These are phyloP conservation scores for Solanum sejunctum DNA, from an alignment of 257 asterid genomes.

Conservation along the genomic window DNA sequence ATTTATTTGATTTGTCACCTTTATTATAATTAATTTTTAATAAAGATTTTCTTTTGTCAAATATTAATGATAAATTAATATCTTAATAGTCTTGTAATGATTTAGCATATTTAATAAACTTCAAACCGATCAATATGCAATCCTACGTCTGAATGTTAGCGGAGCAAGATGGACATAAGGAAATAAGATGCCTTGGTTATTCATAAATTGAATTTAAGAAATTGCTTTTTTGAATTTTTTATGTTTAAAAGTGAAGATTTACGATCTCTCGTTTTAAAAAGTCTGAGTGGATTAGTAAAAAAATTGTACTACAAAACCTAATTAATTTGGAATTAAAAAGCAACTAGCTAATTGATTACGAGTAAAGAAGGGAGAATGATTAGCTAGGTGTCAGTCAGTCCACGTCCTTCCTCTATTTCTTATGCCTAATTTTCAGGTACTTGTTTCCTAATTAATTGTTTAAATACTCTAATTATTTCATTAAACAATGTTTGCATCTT, in stretches of 20 bases:
- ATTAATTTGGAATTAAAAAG: background rate
- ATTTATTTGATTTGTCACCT: too few relatives aligned
- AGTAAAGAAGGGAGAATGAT: background rate
- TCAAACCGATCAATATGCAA: too few relatives aligned
- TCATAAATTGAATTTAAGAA: too few relatives aligned
- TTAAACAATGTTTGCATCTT: background rate
- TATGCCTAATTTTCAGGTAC: background rate
- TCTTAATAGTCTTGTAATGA: too few relatives aligned
- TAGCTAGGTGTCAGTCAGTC: background rate
- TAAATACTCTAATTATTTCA: background rate
- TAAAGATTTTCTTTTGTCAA: too few relatives aligned
- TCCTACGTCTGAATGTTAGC: background rate
- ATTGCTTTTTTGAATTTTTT: too few relatives aligned
- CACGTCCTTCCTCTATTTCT: background rate
- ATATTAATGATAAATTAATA: too few relatives aligned
- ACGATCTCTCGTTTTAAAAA: too few relatives aligned
- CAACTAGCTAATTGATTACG: background rate
- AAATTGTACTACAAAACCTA: background rate
- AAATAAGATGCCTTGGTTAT: background rate
- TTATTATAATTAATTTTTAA: too few relatives aligned
- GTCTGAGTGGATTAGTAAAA: background rate
- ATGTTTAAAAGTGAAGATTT: too few relatives aligned
- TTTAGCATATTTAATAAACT: too few relatives aligned
- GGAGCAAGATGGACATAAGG: background rate
- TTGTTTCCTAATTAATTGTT: background rate